Conservation (phyloP, 2,329 filamentous ascomycete species). For the Huntiella omanensis region DNA sequence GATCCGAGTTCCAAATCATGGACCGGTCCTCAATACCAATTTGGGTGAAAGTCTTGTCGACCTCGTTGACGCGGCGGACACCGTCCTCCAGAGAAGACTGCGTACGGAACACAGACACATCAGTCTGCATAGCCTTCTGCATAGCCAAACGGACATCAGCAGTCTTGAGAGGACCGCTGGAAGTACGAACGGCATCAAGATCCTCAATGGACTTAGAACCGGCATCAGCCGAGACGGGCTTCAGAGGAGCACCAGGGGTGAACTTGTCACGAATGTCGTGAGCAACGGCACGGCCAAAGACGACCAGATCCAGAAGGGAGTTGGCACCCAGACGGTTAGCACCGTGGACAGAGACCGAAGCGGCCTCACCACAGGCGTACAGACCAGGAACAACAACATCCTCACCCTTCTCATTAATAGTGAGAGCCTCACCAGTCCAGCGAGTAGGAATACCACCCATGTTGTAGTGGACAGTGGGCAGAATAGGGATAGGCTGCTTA, state of each 20-base stretch:
- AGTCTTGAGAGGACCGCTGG: constrained; percentile 71
- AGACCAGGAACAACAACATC: constrained; percentile 90
- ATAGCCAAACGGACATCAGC: constrained; percentile 76
- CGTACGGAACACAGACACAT: constrained; percentile 91
- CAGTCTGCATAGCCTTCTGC: constrained; percentile 97
- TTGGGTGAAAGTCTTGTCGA: constrained; percentile 62
- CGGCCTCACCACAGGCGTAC: constrained; percentile 91
- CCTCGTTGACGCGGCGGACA: constrained; percentile 68
- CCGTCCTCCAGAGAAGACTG: constrained; percentile 88
- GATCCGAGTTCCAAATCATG: constrained; percentile 99
- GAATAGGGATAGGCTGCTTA: constrained; percentile 90
- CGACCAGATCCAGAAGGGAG: constrained; percentile 90
- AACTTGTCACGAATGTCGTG: constrained; percentile 95
- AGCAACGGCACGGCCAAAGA: constrained; percentile 92
- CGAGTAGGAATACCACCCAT: constrained; percentile 98
- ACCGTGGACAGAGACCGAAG: constrained; percentile 93
- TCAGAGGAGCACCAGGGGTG: constrained; percentile 61
- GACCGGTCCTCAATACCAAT: constrained; percentile 94
- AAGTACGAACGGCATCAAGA: constrained; percentile 69
- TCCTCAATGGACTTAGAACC: constrained; percentile 73
- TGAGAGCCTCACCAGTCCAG: constrained; percentile 92
- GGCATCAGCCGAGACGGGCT: constrained; percentile 65
- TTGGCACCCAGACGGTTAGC: constrained; percentile 96
- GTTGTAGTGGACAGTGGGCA: constrained; percentile 98
- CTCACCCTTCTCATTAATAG: constrained; percentile 65